Base-by-base conservation (phyloP, 2,329 filamentous ascomycete species). In the Fusarium pininemorale region DNA sequence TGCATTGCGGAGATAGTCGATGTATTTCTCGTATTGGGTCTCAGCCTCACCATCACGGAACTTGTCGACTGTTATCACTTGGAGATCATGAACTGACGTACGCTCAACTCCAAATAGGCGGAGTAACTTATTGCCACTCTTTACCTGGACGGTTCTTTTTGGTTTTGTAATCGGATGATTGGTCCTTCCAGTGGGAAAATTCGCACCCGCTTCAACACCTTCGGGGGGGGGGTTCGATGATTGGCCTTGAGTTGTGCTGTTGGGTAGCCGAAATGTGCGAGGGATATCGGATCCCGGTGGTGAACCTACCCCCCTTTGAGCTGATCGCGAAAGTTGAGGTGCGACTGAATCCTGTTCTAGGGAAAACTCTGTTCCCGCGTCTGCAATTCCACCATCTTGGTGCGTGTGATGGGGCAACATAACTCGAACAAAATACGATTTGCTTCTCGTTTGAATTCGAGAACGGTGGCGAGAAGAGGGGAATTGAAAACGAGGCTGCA, bases 401-500 rank as follows among this genome's bases (percentile, higher is more conserved):
- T 47, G 45, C 12, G 24, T 28, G 20, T 47, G 45, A 14, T 47
- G 18, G 3, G 45, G 26, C 45, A 20, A 18, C 45, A 47, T 47
- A 2, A 4, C 24, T 44, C 15, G 9, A 16, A 5, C 9, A 22
- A 6, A 26, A 26, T 26, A 6, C 26, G 6, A 26, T 28, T 22
- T 14, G 20, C 18, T 4, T 28, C 8, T 18, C 0, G 0, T 28
- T 47, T 10, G 26, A 28, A 4, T 22, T 28, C 5, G 6, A 1
- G 12, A 15, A 22, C 26, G 5, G 44, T 28, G 18, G 45, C 9
- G 26, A 22, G 26, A 14, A 9, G 45, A 47, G 45, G 45, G 26
- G 45, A 22, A 47, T 47, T 30, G 45, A 30, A 47, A 47, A 28
- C 20, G 8, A 47, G 45, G 45, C 45, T 47, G 39, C 20, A 26